Conservation (phyloP, 805 yeast genomes). For the Kluyveromyces lactis region DNA sequence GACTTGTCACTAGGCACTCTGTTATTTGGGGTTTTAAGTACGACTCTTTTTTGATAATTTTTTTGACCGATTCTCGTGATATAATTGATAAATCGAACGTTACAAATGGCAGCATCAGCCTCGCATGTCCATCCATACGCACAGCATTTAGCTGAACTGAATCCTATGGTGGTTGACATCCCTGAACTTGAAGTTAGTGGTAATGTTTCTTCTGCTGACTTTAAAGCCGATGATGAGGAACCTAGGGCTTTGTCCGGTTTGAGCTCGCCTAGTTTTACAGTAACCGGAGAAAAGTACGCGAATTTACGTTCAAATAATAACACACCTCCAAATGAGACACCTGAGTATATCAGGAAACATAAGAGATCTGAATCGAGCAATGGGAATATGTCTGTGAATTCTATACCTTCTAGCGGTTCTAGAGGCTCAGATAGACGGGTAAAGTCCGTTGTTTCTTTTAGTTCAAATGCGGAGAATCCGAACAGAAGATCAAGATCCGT, state of each 20-base stretch:
- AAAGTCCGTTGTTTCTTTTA: neutral
- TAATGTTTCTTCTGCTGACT: neutral
- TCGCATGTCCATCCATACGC: constrained; percentile 1
- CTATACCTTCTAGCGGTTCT: neutral
- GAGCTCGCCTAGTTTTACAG: neutral
- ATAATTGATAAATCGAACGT: too few species aligned
- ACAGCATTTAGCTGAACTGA: neutral
- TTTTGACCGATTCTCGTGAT: too few species aligned
- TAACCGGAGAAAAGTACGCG: too few species aligned
- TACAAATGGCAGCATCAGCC: constrained; percentile 4
- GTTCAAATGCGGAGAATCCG: neutral
- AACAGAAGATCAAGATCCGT: constrained; percentile 30
- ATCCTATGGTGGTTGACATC: neutral
- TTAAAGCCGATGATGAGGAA: neutral
- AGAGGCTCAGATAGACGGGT: neutral
- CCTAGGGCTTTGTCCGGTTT: neutral
- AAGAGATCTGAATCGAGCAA: neutral
- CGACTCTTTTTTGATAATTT: too few species aligned
- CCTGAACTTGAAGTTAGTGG: neutral
- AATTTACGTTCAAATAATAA: too few species aligned
- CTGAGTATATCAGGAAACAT: neutral
- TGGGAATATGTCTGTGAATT: neutral
- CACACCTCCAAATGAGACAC: too few species aligned
- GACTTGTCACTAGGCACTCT: too few species aligned
- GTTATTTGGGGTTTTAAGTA: too few species aligned